phyloP scores from a whole-genome alignment of 2,329 filamentous ascomycete species.

The Periglandula ipomoeae region DNA sequence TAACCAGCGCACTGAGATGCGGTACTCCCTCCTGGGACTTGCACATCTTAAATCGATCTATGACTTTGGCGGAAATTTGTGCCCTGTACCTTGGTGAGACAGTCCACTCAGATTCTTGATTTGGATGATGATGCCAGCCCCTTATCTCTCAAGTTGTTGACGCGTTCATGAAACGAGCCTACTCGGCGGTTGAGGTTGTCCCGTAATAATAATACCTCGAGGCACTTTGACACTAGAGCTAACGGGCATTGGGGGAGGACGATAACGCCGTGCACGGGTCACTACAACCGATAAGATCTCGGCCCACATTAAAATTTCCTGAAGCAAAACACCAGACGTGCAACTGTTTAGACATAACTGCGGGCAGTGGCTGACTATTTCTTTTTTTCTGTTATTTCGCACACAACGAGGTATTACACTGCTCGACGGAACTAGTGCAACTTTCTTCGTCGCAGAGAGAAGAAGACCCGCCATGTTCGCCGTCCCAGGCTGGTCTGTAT shows the following conservation, averaged over 20 bases:
- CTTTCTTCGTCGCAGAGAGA: background rate
- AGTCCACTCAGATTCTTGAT: too few species aligned
- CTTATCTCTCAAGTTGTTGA: too few species aligned
- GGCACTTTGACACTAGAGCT: background rate
- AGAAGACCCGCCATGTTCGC: conserved; percentile 60
- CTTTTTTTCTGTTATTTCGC: too few species aligned
- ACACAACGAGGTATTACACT: too few species aligned
- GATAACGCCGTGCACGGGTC: conserved; percentile 6
- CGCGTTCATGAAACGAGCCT: too few species aligned
- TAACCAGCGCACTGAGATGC: conserved; percentile 9
- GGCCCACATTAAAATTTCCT: conserved; percentile 5
- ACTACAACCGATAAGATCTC: conserved; percentile 1
- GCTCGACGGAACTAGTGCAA: too few species aligned
- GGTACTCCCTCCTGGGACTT: conserved; percentile 2
- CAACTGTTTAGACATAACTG: background rate
- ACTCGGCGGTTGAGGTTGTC: too few species aligned
- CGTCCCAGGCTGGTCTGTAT: conserved; percentile 85
- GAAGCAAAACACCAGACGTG: background rate
- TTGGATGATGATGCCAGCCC: too few species aligned
- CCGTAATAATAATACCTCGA: too few species aligned
- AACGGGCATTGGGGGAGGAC: background rate
- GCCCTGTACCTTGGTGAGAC: background rate
- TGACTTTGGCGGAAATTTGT: conserved; percentile 2
- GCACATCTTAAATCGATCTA: conserved; percentile 5
- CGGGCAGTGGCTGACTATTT: too few species aligned